Evolutionary conservation across 2,329 filamentous ascomycete species (phyloP), one percentile per base, ranked within the genome.

Genomic region (Ceratocystis destructans): DNA sequence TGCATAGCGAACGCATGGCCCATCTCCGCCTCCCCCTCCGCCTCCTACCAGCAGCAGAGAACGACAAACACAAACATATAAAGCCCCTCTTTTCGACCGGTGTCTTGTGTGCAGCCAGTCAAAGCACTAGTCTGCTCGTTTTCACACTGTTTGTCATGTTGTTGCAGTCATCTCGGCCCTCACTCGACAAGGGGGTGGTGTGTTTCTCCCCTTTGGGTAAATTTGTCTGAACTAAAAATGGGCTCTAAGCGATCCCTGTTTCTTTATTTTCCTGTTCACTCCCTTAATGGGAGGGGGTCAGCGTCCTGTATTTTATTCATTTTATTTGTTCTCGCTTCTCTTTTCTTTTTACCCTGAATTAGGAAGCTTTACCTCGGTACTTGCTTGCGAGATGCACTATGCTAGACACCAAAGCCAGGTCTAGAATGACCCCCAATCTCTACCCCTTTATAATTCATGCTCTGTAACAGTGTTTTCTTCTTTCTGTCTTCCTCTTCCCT

Each of bases 161-260:
- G 22, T 57, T 57, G 50, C 20, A 57, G 50, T 22, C 50, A 31
- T 31, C 25, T 57, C 25, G 50, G 50, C 50, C 50, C 22, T 57
- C 50, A 28, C 22, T 57, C 7, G 22, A 28, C 50, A 57, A 31
- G 50, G 50, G 46, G 50, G 25, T 12, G 8, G 15, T 31, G 25
- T 55, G 46, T 25, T 55, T 64, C 33, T 55, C 31, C 31, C 31
- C 62, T 44, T 55, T 64, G 20, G 46, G 48, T 5, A 57, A 64
- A 41, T 64, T 64, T 64, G 48, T 64, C 62, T 57, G 25, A 41
- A 25, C 28, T 64, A 46, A 62, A n/a, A 46, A 46, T 62, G 61
- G 61, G 62, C 20, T 37, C 25, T 64, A 64, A 31, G 45, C 62
- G 62, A 64, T 55, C 62, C 62, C 46, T 55, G 62, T 62, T n/a